Evolutionary conservation across 805 yeast species (phyloP).

Genomic region (Starmerella bombi): DNA sequence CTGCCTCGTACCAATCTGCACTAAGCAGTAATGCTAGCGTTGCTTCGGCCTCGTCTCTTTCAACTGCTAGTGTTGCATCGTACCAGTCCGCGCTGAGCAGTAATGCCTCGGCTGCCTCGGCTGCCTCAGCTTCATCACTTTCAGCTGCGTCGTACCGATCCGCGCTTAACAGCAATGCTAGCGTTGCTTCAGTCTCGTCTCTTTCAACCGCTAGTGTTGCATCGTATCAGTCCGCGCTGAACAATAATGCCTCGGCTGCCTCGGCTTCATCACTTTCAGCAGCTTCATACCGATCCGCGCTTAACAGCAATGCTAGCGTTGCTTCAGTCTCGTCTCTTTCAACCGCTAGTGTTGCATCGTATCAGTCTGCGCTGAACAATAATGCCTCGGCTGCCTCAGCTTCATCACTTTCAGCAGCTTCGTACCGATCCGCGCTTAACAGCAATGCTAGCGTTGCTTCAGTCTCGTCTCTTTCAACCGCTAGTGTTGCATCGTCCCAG

Average conservation of each 20-base stretch:
- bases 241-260: neutral
- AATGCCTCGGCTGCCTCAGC: neutral
- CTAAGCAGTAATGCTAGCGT: constrained; percentile 2
- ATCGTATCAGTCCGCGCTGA: constrained; percentile 2
- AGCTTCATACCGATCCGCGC: neutral
- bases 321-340: neutral
- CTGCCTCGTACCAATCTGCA: constrained; percentile 3
- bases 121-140: neutral
- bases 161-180: constrained; percentile 2
- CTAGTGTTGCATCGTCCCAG: constrained; percentile 1
- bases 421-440: constrained; percentile 3
- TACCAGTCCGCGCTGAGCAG: constrained; percentile 1
- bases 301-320: neutral
- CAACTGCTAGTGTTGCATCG: neutral
- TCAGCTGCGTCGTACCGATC: neutral
- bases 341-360: neutral
- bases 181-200: neutral
- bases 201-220: neutral
- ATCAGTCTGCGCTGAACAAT: neutral
- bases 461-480: neutral
- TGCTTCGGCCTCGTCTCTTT: neutral
- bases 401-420: neutral
- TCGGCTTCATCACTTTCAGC: neutral
- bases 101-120: neutral
- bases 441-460: constrained; percentile 1